Base-by-base conservation (phyloP, 2,329 filamentous ascomycete species). In the Didymella sp. region DNA sequence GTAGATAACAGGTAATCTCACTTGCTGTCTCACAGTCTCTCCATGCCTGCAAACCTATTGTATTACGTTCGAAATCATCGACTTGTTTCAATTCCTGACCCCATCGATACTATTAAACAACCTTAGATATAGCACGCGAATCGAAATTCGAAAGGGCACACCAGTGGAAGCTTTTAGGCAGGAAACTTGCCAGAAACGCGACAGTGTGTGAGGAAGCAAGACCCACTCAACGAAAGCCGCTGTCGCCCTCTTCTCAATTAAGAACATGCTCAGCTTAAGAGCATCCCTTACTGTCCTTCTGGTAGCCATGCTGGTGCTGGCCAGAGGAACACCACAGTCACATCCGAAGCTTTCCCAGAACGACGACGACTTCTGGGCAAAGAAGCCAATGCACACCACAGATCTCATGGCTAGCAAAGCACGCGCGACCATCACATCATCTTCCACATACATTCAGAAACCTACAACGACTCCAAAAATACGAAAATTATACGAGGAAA, bases 311-410 rank as follows among this genome's bases (percentile, higher is more conserved):
- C 12, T 49, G 13, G 30, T 21, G 8, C 6, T 57, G 4, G 44
- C 11, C 38, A 49, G 19, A 24, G 17, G 48, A 11, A 22, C 13
- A n/a, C 48, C 48, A 27, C 4, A 40, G 12, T 24, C 24, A 21
- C 6, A 38, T 5, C 24, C 33, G 5, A 17, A 25, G 5, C 5
- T 6, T 5, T 8, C 24, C n/a, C 22, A 31, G 6, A 24, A 47
- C 6, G n/a, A 40, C 1, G 54, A 49, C 21, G 43, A 49, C 7
- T 57, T 57, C 27, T 57, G 54, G 54, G 48, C 24, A 21, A 21
- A 45, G 25, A 57, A 43, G 17, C 54, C 54, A 19, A 57, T 57
- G 24, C 54, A 57, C 37, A 57, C 54, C 15, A 52, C 44, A 21
- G 43, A 52, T n/a, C 48, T 57, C 3, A 57, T 57, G 54, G 54